phyloP scores from a whole-genome alignment of 306 rosid genomes.

The Cucumis melo region DNA sequence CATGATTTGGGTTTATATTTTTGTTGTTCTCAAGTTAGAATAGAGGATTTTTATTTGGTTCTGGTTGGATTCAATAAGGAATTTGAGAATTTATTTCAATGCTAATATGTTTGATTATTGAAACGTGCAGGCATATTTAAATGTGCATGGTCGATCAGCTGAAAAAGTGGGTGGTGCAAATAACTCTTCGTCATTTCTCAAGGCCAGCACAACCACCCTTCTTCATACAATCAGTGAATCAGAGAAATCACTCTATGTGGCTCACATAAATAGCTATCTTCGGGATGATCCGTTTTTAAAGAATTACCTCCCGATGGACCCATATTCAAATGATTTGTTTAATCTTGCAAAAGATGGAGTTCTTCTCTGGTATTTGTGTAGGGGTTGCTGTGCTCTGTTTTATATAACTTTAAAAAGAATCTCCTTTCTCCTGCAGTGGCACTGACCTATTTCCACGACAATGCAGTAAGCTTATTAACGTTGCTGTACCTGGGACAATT shows the following conservation, averaged over 20 bases:
- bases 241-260: conserved; percentile 70
- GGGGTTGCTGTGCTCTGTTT: conserved; percentile 14
- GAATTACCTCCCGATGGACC: conserved; percentile 78
- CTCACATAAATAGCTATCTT: conserved; percentile 87
- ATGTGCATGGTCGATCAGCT: conserved; percentile 45
- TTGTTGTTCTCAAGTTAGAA: background rate
- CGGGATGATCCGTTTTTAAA: conserved; percentile 78
- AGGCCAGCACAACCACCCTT: conserved; percentile 75
- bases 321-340: conserved; percentile 50
- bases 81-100: background rate
- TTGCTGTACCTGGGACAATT: conserved; percentile 96
- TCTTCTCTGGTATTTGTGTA: conserved; percentile 72
- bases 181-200: conserved; percentile 71
- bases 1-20: background rate
- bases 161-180: conserved; percentile 45
- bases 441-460: conserved; percentile 12
- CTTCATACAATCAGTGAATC: conserved; percentile 89
- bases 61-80: conserved; percentile 1
- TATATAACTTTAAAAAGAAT: conserved; percentile 2
- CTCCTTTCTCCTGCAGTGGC: background rate
- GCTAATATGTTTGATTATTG: background rate
- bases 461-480: conserved; percentile 96
- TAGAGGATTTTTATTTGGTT: background rate
- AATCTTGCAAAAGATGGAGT: conserved; percentile 78
- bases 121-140: conserved; percentile 52